Evolutionary conservation across 2,329 filamentous ascomycete species (phyloP).

Genomic region (Epichloe aotearoae): DNA sequence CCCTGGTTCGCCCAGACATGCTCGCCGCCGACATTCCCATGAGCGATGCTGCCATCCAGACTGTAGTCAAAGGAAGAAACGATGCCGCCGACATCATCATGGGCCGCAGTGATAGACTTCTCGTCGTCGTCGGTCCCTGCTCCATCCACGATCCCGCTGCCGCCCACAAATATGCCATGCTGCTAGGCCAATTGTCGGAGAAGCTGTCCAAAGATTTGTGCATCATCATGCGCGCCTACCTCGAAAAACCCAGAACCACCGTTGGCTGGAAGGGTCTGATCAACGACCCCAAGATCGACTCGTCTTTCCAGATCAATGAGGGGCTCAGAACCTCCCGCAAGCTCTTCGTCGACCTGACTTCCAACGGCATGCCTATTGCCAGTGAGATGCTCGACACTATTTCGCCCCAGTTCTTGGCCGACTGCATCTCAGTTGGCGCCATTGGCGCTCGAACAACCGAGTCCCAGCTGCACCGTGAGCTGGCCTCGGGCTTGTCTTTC

Average conservation of each 20-base stretch:
- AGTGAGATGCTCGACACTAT: conserved; percentile 99
- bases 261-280: conserved; percentile 99
- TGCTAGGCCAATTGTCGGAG: conserved; percentile 63
- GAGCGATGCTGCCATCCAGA: conserved; percentile 46
- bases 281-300: conserved; percentile 96
- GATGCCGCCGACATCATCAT: conserved; percentile 64
- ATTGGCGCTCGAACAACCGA: conserved; percentile 95
- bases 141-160: conserved; percentile 88
- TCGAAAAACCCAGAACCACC: conserved; percentile 96
- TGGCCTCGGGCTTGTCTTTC: conserved; percentile 90
- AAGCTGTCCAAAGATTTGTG: conserved; percentile 73
- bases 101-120: conserved; percentile 68
- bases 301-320: conserved; percentile 98
- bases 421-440: conserved; percentile 88
- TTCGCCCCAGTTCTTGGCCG: conserved; percentile 92
- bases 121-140: conserved; percentile 92
- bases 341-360: conserved; percentile 83
- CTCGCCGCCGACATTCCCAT: conserved; percentile 77
- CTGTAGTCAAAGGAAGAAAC: conserved; percentile 57
- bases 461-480: conserved; percentile 89
- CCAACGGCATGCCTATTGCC: conserved; percentile 82
- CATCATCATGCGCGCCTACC: conserved; percentile 96
- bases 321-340: conserved; percentile 80
- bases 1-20: conserved; percentile 81
- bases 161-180: conserved; percentile 76